Base-by-base conservation (phyloP, 129 eudicot genomes). In the Calendula officinalis region DNA sequence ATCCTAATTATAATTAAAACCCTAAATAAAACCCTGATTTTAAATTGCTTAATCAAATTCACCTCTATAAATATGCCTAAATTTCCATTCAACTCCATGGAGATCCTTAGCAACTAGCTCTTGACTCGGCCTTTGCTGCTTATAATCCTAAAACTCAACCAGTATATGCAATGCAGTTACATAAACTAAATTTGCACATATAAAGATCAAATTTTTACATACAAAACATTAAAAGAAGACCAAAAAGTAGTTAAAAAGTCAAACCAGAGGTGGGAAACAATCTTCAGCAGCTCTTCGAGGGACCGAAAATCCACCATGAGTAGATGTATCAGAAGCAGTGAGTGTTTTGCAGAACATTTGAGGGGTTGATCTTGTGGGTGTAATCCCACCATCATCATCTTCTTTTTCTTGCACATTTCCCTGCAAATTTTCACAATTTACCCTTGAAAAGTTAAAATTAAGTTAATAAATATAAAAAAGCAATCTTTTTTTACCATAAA, bases 301-400 rank as follows among this genome's bases (percentile, higher is more conserved):
- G 59, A 91, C 97, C 9, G 97, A 91, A 71, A 91, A 91, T 78
- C 97, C 97, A 39, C 97, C 97, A 66, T 91, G 97, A 32, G 96
- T 91, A 71, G 96, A 87, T 50, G 98, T 91, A 70, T 91, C 98
- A 43, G 98, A 91, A 78, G 98, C 98, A 49, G 98, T 91, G 38
- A 87, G 85, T 57, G 97, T 90, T 51, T 90, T 90, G 81, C 95
- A 90, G 64, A 90, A 90, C 97, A 90, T 90, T 71, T 90, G 97
- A 54, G 97, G 86, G 62, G 97, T 86, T 61, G 88, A 67, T 80
- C 78, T 86, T 32, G 64, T 70, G 37, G 82, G 80, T 44, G 61
- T 41, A 44, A 63, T 78, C 52, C 79, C 86, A 38, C 60, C 75
- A 32, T 68, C 89, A 44, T 83, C 91, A 45, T 86, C 97, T 42